Conservation (phyloP, 768 basidiomycete genomes). For the Tephrocybe sp. region DNA sequence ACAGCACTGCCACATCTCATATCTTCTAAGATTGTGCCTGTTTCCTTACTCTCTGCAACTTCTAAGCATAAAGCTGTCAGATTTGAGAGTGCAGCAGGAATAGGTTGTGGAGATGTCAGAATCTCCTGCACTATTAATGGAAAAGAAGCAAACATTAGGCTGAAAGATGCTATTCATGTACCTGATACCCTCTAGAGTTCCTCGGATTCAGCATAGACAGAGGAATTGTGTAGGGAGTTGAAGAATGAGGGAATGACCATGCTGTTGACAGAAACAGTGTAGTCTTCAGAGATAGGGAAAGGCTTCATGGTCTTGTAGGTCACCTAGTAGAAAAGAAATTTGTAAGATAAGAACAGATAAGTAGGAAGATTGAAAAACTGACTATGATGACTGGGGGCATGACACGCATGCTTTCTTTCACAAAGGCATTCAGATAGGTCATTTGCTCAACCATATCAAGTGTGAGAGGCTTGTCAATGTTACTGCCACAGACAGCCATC, state of each 20-base stretch:
- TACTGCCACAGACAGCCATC: constrained; percentile 74
- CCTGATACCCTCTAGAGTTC: too few species aligned
- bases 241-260: constrained; percentile 97
- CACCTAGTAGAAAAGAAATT: constrained; percentile 49
- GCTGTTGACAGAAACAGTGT: constrained; percentile 86
- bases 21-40: too few species aligned
- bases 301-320: constrained; percentile 89
- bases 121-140: too few species aligned
- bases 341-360: neutral
- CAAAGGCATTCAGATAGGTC: constrained; percentile 89
- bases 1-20: too few species aligned
- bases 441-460: constrained; percentile 90
- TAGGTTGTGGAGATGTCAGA: too few species aligned
- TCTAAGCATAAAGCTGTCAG: too few species aligned
- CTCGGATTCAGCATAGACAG: constrained; percentile 88
- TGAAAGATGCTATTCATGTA: too few species aligned
- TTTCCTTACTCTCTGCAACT: too few species aligned
- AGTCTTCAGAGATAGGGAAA: constrained; percentile 90
- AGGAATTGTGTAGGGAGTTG: constrained; percentile 88
- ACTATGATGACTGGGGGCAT: constrained; percentile 98
- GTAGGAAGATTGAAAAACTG: constrained; percentile 14
- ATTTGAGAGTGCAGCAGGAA: too few species aligned
- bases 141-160: too few species aligned
- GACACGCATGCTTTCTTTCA: constrained; percentile 90
- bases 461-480: constrained; percentile 74